These are phyloP conservation scores for Clitopilus hobsonii DNA, from an alignment of 768 basidiomycete species.

Conservation along the genomic window DNA sequence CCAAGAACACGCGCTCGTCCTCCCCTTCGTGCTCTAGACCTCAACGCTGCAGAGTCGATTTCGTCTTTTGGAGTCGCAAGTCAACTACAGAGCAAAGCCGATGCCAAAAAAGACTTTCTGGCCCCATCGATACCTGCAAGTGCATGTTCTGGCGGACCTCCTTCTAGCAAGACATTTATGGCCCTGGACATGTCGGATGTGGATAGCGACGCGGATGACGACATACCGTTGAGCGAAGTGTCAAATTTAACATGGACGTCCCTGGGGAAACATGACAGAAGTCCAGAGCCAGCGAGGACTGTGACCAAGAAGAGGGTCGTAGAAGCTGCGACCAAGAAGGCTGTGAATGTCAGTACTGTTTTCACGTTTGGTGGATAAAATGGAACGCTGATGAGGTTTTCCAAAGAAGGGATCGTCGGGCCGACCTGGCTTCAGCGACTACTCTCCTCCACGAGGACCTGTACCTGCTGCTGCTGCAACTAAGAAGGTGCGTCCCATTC, in stretches of 20 bases:
- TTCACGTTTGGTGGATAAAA: neutral
- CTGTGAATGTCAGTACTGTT: neutral
- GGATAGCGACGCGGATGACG: neutral
- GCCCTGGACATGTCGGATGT: neutral
- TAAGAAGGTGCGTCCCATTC: neutral
- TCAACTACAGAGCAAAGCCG: neutral
- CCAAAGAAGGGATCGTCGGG: neutral
- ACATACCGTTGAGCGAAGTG: neutral
- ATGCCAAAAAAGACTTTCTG: neutral
- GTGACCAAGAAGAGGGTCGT: neutral
- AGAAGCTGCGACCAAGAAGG: neutral
- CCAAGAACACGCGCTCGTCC: neutral
- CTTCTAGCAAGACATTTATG: neutral
- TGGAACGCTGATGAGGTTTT: neutral
- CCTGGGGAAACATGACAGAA: neutral
- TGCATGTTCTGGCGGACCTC: neutral
- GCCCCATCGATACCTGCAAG: neutral
- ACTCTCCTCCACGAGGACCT: neutral
- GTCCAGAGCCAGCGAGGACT: neutral
- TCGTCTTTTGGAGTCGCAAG: neutral
- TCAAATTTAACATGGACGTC: neutral
- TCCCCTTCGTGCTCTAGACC: neutral
- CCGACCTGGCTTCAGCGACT: neutral
- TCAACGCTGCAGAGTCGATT: neutral
- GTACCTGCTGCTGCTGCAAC: neutral